Percentiles rank a stretch among this genome's conserved stretches.
Evolutionary conservation across 495 filamentous ascomycete species (phyloP).

Genomic region (Echria macrotheca): DNA sequence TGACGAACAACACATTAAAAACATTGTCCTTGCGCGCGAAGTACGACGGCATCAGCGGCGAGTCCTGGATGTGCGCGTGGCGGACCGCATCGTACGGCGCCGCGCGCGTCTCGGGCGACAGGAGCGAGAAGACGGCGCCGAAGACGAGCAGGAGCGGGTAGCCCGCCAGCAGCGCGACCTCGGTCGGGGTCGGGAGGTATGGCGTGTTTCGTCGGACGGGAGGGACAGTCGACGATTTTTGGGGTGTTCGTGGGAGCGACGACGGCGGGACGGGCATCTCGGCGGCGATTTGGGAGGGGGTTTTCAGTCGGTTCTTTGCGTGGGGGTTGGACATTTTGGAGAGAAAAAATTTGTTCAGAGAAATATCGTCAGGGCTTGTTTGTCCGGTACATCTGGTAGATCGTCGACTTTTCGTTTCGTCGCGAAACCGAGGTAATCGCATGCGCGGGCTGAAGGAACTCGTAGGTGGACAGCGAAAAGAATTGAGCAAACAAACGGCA

Average conservation of each 20-base stretch:
- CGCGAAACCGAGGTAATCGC: not conserved
- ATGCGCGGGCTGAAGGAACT: no score
- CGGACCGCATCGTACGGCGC: conserved; percentile 50
- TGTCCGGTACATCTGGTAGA: no score
- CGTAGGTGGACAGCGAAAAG: no score
- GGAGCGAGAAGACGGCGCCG: conserved; percentile 71
- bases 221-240: not conserved
- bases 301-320: conserved; percentile 6
- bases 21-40: conserved; percentile 89
- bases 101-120: conserved; percentile 63
- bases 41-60: conserved; percentile 65
- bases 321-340: not conserved
- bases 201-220: conserved; percentile 33
- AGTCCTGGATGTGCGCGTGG: conserved; percentile 50
- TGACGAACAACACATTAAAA: conserved; percentile 88
- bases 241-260: not conserved
- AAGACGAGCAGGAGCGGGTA: conserved; percentile 75
- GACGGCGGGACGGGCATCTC: not conserved
- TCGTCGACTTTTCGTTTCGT: not conserved
- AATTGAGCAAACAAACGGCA: no score
- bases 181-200: conserved; percentile 56
- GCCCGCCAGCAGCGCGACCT: conserved; percentile 54
- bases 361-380: not conserved
- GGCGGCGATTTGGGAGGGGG: conserved; percentile 10
- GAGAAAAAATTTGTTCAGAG: not conserved